These are phyloP conservation scores for Emmonsiellopsis sp. DNA, from an alignment of 2,329 filamentous ascomycete genomes.

Conservation along the genomic window DNA sequence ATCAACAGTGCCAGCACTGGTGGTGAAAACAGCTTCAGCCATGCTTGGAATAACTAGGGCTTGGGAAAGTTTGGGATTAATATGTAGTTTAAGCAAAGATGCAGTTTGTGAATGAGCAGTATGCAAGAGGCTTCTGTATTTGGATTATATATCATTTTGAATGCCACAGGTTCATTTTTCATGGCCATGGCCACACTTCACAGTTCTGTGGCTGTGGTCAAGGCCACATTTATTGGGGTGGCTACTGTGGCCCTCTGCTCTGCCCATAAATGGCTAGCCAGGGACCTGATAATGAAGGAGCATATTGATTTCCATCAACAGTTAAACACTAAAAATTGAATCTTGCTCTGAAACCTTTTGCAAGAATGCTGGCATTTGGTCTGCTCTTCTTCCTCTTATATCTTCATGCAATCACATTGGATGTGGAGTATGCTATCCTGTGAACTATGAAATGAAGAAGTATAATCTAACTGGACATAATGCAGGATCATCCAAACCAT, in stretches of 20 bases:
- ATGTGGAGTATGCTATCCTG: not conserved
- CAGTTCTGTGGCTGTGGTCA: not conserved
- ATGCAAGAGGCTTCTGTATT: too few relatives aligned
- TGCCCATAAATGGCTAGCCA: not conserved
- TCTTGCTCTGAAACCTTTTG: too few relatives aligned
- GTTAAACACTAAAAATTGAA: too few relatives aligned
- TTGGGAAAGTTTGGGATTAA: too few relatives aligned
- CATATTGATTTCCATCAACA: too few relatives aligned
- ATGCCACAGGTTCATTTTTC: not conserved
- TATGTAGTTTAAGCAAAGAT: too few relatives aligned
- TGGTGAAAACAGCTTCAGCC: too few relatives aligned
- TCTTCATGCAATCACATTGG: not conserved
- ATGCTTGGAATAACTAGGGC: too few relatives aligned
- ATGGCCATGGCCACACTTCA: too few relatives aligned
- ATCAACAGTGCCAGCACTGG: too few relatives aligned
- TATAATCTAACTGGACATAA: too few relatives aligned
- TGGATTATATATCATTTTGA: not conserved
- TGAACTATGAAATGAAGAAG: not conserved
- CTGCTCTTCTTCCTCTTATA: not conserved
- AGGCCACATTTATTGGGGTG: not conserved
- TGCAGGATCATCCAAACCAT: not conserved
- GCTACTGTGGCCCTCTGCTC: not conserved
- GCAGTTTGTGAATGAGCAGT: too few relatives aligned
- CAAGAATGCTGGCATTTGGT: not conserved
- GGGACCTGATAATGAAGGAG: not conserved